Evolutionary conservation across 2,329 filamentous ascomycete genomes (phyloP).

Genomic region (Pseudogymnoascus sp.): DNA sequence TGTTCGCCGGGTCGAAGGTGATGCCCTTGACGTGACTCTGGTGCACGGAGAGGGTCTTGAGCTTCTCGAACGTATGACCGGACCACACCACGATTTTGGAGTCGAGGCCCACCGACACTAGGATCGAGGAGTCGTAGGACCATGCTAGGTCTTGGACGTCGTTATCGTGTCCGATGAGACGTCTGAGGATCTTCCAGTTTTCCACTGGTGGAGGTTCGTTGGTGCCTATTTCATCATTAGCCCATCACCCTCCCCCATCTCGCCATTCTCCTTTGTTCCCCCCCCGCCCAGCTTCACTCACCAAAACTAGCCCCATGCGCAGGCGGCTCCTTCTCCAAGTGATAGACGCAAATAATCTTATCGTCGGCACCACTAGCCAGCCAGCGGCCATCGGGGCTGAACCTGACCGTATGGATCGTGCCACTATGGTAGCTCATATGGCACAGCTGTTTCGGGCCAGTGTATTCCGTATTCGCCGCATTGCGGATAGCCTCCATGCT

Average conservation of each 20-base stretch:
- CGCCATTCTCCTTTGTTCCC: not conserved
- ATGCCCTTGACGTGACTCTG: slow-evolving; percentile 98
- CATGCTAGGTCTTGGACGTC: slow-evolving; percentile 97
- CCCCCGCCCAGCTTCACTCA: slow-evolving; percentile 31
- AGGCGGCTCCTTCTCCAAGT: slow-evolving; percentile 74
- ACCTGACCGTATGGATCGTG: slow-evolving; percentile 93
- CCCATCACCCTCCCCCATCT: slow-evolving; percentile 15
- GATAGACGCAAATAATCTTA: slow-evolving; percentile 97
- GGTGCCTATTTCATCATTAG: slow-evolving; percentile 40
- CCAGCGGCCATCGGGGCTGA: slow-evolving; percentile 91
- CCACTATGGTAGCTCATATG: slow-evolving; percentile 98
- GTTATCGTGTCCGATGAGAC: slow-evolving; percentile 93
- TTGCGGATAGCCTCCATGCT: slow-evolving; percentile 90
- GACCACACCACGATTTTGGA: slow-evolving; percentile 99
- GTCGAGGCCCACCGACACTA: slow-evolving; percentile 92
- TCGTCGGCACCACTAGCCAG: slow-evolving; percentile 95
- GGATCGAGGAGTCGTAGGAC: slow-evolving; percentile 90
- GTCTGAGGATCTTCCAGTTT: slow-evolving; percentile 94
- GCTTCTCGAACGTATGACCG: slow-evolving; percentile 92
- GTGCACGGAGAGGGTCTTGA: slow-evolving; percentile 87
- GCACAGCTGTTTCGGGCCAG: slow-evolving; percentile 82
- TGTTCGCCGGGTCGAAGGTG: slow-evolving; percentile 96
- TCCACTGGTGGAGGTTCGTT: slow-evolving; percentile 90
- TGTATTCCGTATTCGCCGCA: slow-evolving; percentile 61
- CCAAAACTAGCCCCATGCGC: slow-evolving; percentile 72